Conservation (phyloP, 208 protist species). For the Porcisia hertigi region DNA sequence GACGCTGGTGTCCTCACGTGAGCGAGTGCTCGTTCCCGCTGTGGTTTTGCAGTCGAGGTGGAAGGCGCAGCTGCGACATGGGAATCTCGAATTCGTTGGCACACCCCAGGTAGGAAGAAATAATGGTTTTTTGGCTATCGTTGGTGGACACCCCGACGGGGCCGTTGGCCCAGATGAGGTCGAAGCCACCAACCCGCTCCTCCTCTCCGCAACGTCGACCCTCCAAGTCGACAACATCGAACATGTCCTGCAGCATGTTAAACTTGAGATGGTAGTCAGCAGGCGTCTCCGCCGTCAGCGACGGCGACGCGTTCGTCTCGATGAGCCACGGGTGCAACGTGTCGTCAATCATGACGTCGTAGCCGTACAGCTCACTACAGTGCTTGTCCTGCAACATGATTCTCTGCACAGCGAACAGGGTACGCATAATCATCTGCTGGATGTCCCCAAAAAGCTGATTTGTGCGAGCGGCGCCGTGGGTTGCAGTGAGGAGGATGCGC, state of each 20-base stretch:
- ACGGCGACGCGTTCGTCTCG: slow-evolving; percentile 93
- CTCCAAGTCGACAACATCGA: slow-evolving; percentile 91
- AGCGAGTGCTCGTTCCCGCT: slow-evolving; percentile 76
- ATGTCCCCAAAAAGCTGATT: slow-evolving; percentile 94
- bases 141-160: slow-evolving; percentile 39
- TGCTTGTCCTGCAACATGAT: slow-evolving; percentile 83
- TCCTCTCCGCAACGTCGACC: slow-evolving; percentile 71
- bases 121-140: slow-evolving; percentile 25
- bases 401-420: slow-evolving; percentile 78
- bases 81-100: slow-evolving; percentile 87
- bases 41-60: slow-evolving; percentile 75
- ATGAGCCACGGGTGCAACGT: slow-evolving; percentile 88
- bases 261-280: slow-evolving; percentile 96
- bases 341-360: slow-evolving; percentile 92
- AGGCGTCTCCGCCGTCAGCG: slow-evolving; percentile 92
- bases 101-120: slow-evolving; percentile 69
- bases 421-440: slow-evolving; percentile 90
- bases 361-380: slow-evolving; percentile 93
- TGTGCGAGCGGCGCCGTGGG: slow-evolving; percentile 74
- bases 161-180: slow-evolving; percentile 89
- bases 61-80: slow-evolving; percentile 80
- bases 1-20: slow-evolving; percentile 38
- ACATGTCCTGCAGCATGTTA: slow-evolving; percentile 93
- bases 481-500: slow-evolving; percentile 80
- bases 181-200: slow-evolving; percentile 86